Evolutionary conservation across 306 rosid species (phyloP).

Genomic region (Argentina anserina): DNA sequence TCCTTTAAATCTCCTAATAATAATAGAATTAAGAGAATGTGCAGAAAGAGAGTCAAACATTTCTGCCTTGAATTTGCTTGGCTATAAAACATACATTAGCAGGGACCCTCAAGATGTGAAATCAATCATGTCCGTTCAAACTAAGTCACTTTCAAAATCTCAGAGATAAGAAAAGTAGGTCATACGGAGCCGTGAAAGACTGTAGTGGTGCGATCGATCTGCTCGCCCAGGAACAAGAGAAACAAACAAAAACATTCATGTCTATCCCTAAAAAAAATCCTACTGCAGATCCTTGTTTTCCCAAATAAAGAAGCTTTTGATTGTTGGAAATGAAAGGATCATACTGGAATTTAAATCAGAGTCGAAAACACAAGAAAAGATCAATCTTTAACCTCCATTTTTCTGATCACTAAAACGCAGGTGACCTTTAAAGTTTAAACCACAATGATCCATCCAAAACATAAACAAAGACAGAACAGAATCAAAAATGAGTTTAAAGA

Average conservation of each 20-base stretch:
- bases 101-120: background rate
- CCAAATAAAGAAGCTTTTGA: background rate
- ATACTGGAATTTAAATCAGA: too few species aligned
- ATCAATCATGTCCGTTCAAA: background rate
- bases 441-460: background rate
- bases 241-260: background rate
- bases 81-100: background rate
- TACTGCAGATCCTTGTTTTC: background rate
- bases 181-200: background rate
- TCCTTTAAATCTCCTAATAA: too few species aligned
- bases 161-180: background rate
- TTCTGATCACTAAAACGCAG: background rate
- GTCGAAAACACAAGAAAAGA: too few species aligned
- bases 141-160: background rate
- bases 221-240: background rate
- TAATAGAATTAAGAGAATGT: background rate
- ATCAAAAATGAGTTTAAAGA: background rate
- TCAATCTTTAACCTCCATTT: background rate
- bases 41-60: background rate
- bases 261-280: background rate
- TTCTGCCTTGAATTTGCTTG: background rate
- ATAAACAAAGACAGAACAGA: background rate
- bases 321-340: background rate
- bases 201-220: background rate
- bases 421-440: background rate